Percentiles rank a stretch among this genome's conserved stretches.
These are phyloP conservation scores for Aciculoconidium aculeatum DNA, from an alignment of 805 yeast species.

Conservation along the genomic window DNA sequence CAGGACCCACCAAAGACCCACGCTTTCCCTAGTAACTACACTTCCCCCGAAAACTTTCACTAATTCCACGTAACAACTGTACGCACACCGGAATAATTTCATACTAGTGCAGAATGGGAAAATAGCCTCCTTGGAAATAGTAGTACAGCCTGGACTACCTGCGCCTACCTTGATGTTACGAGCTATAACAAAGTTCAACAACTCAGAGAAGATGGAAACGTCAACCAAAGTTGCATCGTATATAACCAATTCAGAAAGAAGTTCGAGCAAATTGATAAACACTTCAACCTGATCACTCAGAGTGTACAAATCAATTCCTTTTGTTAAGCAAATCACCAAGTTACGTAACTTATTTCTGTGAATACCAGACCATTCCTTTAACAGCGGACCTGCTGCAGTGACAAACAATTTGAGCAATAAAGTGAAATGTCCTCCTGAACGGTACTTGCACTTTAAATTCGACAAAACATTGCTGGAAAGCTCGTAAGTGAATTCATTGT, in stretches of 20 bases:
- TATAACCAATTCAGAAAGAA: conserved; percentile 33
- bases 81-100: conserved; percentile 37
- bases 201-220: conserved; percentile 21
- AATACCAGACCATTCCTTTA: conserved; percentile 16
- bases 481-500: conserved; percentile 34
- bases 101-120: conserved; percentile 42
- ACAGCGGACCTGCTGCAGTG: conserved; percentile 34
- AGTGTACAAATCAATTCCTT: conserved; percentile 27
- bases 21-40: conserved; percentile 40
- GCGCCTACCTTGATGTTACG: conserved; percentile 33
- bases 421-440: conserved; percentile 19
- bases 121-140: conserved; percentile 34
- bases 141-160: too few relatives aligned
- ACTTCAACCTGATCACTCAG: conserved; percentile 22
- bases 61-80: conserved; percentile 54
- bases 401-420: conserved; percentile 24
- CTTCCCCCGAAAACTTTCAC: conserved; percentile 45
- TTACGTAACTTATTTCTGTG: conserved; percentile 20
- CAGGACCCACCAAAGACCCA: conserved; percentile 56
- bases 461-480: conserved; percentile 26
- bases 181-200: conserved; percentile 23
- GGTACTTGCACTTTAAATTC: conserved; percentile 30
- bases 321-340: conserved; percentile 22
- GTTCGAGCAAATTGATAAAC: conserved; percentile 17
- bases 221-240: conserved; percentile 33